Evolutionary conservation across 495 filamentous ascomycete genomes (phyloP), one percentile per base, ranked within the genome.

Genomic region (Penicillium psychrofluorescens): DNA sequence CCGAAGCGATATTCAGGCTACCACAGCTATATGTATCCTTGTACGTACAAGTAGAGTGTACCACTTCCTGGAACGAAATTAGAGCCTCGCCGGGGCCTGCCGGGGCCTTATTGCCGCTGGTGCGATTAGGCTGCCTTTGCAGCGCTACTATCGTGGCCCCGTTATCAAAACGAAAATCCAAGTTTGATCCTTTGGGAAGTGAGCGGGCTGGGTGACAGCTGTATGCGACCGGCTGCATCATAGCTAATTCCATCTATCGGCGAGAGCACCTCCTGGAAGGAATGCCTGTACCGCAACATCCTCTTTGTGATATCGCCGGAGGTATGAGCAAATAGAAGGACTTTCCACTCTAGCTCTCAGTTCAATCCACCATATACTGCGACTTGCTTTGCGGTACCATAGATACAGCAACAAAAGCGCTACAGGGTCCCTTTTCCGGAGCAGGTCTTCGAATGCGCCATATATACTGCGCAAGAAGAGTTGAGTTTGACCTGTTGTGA

Each of bases 371-470:
- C 70, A 74, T 41, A 62, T 53, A 56, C 54, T 53, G 34, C 53
- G 51, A 45, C 58, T 41, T 48, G 53, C 56, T 51, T 69, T 70
- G 11, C 50, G 41, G 39, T 70, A 76, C 72, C 72, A 76, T 12
- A 71, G 46, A 54, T 64, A 70, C 1, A 76, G 54, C 50, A 76
- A 50, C 47, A 75, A 48, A 1, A 75, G 57, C 5, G 72, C 67
- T 5, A 53, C 36, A 22, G 71, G 66, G 30, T 75, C 68, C 46
- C 48, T 71, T 15, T 40, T 13, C 44, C 43, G 44, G 8, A 74
- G 51, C 37, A 74, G 49, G 0, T 35, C 35, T 51, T 62, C 47
- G 35, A 68, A 74, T 22, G 36, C 0, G 3, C 51, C 55, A 41
- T 53, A 38, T 15, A 68, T 56, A 46, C 36, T 45, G 6, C 50